Percentiles rank a stretch among this genome's conserved stretches.
These are phyloP conservation scores for Xylaria sp. DNA, from an alignment of 2,329 filamentous ascomycete genomes.

Conservation along the genomic window DNA sequence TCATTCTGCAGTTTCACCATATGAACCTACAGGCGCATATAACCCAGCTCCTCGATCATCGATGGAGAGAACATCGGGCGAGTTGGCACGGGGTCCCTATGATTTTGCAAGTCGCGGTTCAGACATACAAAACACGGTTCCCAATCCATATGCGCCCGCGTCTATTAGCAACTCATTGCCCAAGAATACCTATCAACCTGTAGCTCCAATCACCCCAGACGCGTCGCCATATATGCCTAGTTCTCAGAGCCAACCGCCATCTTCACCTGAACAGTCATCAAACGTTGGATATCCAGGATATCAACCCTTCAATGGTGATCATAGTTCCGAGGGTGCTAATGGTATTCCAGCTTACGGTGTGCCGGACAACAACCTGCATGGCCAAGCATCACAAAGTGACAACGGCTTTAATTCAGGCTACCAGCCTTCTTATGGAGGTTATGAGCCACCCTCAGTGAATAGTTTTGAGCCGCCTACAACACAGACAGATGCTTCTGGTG, in stretches of 20 bases:
- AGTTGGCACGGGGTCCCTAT: slow-evolving; percentile 55
- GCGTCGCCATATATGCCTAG: slow-evolving; percentile 43
- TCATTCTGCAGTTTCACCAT: slow-evolving; percentile 49
- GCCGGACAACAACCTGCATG: slow-evolving; percentile 33
- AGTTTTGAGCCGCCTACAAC: slow-evolving; percentile 49
- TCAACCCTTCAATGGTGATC: slow-evolving; percentile 42
- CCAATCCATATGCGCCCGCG: slow-evolving; percentile 52
- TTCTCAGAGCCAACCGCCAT: slow-evolving; percentile 39
- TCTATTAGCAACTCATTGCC: slow-evolving; percentile 43
- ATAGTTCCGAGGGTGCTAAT: slow-evolving; percentile 33
- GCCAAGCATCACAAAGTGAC: slow-evolving; percentile 34
- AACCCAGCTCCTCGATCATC: slow-evolving; percentile 55
- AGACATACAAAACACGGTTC: slow-evolving; percentile 53
- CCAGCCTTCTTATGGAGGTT: slow-evolving; percentile 64
- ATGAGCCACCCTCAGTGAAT: slow-evolving; percentile 59
- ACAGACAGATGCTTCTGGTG: slow-evolving; percentile 50
- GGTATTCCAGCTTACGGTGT: slow-evolving; percentile 29
- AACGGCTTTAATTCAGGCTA: slow-evolving; percentile 49
- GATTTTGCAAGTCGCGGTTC: slow-evolving; percentile 57
- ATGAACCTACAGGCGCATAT: slow-evolving; percentile 51
- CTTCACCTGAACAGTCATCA: slow-evolving; percentile 35
- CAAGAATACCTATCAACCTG: slow-evolving; percentile 50
- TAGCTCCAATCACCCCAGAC: slow-evolving; percentile 37
- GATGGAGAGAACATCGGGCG: slow-evolving; percentile 59
- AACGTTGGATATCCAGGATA: slow-evolving; percentile 47